Evolutionary conservation across 768 basidiomycete species (phyloP).

Genomic region (Podaxis mareebaensis): DNA sequence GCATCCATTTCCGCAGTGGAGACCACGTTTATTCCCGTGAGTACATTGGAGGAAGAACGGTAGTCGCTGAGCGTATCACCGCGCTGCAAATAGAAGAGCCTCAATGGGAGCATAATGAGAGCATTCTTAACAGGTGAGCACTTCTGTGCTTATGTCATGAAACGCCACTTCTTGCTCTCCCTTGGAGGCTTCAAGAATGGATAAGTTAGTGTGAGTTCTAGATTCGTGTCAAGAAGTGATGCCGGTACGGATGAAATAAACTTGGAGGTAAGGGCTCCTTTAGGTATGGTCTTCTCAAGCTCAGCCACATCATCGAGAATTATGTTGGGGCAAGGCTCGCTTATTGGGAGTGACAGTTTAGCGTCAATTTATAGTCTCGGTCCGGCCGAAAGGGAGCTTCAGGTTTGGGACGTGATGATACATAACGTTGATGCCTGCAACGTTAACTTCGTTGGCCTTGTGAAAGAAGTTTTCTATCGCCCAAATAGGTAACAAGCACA

Average conservation of each 20-base stretch:
- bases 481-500: not conserved
- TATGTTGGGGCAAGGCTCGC: constrained; percentile 10
- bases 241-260: constrained; percentile 7
- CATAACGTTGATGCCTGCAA: not conserved
- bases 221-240: constrained; percentile 11
- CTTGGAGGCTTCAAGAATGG: not conserved
- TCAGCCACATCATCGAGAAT: constrained; percentile 13
- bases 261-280: constrained; percentile 8
- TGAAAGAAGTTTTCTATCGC: no score
- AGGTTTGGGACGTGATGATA: constrained; percentile 4
- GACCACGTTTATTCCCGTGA: constrained; percentile 11
- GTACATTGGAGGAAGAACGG: constrained; percentile 16
- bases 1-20: constrained; percentile 35
- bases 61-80: constrained; percentile 22
- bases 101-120: not conserved
- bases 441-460: not conserved
- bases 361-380: constrained; percentile 8
- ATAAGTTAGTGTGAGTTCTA: constrained; percentile 3
- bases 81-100: constrained; percentile 13
- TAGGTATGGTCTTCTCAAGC: constrained; percentile 14
- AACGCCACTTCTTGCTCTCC: constrained; percentile 4
- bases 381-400: constrained; percentile 8
- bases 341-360: constrained; percentile 5
- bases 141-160: constrained; percentile 2
- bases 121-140: not conserved